Evolutionary conservation across 176 grass and related monocot genomes (phyloP).

Genomic region (Zea luxurians): DNA sequence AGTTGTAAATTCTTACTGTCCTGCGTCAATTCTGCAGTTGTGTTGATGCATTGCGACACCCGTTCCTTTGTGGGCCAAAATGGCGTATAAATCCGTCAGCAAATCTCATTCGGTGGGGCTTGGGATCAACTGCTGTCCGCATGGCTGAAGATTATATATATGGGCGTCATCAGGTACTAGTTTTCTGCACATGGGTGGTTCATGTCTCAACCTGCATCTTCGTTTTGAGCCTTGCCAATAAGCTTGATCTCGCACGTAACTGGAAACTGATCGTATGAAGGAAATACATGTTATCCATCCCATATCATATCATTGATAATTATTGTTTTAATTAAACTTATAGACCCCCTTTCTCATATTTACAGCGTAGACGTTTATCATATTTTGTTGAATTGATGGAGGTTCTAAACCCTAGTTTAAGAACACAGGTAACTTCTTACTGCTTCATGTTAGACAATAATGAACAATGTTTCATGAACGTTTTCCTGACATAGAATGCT

Average conservation of each 20-base stretch:
- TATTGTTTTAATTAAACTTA: slow-evolving; percentile 29
- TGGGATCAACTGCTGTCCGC: slow-evolving; percentile 86
- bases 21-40: slow-evolving; percentile 52
- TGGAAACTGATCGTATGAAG: slow-evolving; percentile 10
- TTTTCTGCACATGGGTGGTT: slow-evolving; percentile 19
- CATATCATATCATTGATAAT: not conserved
- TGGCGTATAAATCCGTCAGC: slow-evolving; percentile 82
- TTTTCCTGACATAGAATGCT: slow-evolving; percentile 14
- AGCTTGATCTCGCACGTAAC: slow-evolving; percentile 9
- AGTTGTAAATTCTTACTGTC: slow-evolving; percentile 18
- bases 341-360: slow-evolving; percentile 36
- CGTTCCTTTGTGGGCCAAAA: slow-evolving; percentile 93
- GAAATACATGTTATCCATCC: slow-evolving; percentile 9
- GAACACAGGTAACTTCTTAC: slow-evolving; percentile 59
- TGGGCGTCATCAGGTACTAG: slow-evolving; percentile 70
- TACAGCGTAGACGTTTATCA: slow-evolving; percentile 75
- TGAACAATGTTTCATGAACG: slow-evolving; percentile 29
- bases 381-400: slow-evolving; percentile 97
- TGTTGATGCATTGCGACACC: slow-evolving; percentile 81
- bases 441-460: slow-evolving; percentile 21
- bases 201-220: slow-evolving; percentile 30
- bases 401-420: slow-evolving; percentile 68
- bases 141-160: slow-evolving; percentile 99
- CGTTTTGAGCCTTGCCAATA: slow-evolving; percentile 29
- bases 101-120: slow-evolving; percentile 72